Base-by-base conservation (phyloP, 2,329 filamentous ascomycete species). In the Didymella glomerata region DNA sequence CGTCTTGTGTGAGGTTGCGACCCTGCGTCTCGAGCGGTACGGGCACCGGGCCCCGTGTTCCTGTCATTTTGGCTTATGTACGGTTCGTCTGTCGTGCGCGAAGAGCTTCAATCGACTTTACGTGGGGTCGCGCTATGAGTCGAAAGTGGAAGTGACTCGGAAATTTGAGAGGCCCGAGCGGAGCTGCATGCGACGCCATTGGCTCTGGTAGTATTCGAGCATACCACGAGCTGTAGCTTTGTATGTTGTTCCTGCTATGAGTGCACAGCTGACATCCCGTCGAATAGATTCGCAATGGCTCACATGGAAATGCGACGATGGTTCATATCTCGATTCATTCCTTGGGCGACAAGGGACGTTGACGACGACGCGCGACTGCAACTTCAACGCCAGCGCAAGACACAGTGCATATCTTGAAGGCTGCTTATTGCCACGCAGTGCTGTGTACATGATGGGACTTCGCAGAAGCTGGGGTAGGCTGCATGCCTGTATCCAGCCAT, bases 1-100 rank as follows among this genome's bases (percentile, higher is more conserved):
- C 88, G 77, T 93, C 88, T 82, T 93, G 89, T 55, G 90, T 87
- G 65, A 96, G 84, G 71, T 83, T 80, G 63, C 73, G 75, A 28
- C 68, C 71, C 61, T 76, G 76, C 50, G 76, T 70, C 50, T 76
- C 69, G 55, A 70, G 64, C 36, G 76, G 78, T 44, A 82, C 78
- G 44, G 81, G 81, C 62, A 83, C 81, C 36, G 81, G 79, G 65
- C 81, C 81, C 62, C 80, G 78, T 63, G 75, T 77, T 71, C 79
- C 79, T 61, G 78, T 75, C 80, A 82, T 82, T 53, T 60, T 76
- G 63, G 67, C 59, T 63, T 45, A 49, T 50, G 55, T 54, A 18
- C 47, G 32, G 47, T 47, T 38, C 30, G 45, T 52, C 46, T 52
- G 54, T 56, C 24, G 45, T 63, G 54, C 51, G 55, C 54, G 57